These are phyloP conservation scores for Phoma sp. DNA, from an alignment of 2,329 filamentous ascomycete species.

Conservation along the genomic window DNA sequence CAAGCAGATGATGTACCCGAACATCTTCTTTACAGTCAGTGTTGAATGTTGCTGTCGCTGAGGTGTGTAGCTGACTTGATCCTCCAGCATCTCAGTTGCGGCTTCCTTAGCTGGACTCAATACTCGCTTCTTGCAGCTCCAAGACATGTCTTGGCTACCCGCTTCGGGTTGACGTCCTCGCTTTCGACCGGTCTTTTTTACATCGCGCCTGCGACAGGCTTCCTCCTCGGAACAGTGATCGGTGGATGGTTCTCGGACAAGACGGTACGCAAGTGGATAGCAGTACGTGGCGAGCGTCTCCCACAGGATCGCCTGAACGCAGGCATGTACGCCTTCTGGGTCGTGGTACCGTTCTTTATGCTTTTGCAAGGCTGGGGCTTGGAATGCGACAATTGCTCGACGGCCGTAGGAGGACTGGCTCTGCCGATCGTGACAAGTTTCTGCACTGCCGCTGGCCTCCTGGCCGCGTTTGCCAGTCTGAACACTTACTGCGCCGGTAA, in stretches of 20 bases:
- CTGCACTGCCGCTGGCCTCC: conserved; percentile 44
- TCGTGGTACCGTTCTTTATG: conserved; percentile 40
- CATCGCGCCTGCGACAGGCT: conserved; percentile 26
- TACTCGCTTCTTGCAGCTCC: conserved; percentile 27
- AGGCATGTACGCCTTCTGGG: conserved; percentile 36
- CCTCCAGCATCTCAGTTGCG: conserved; percentile 24
- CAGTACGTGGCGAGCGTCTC: conserved; percentile 22
- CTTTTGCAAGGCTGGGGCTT: conserved; percentile 50
- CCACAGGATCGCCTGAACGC: conserved; percentile 28
- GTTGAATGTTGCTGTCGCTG: background rate
- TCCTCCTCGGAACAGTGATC: conserved; percentile 26
- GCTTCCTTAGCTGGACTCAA: conserved; percentile 29
- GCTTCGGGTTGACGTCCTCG: conserved; percentile 25
- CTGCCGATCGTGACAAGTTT: conserved; percentile 47
- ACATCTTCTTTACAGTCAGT: conserved; percentile 30
- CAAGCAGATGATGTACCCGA: conserved; percentile 27
- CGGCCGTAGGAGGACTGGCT: conserved; percentile 38
- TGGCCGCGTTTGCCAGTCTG: conserved; percentile 49
- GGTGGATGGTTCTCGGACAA: conserved; percentile 28
- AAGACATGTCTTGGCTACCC: conserved; percentile 21
- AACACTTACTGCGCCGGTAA: conserved; percentile 52
- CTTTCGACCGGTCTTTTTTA: conserved; percentile 28
- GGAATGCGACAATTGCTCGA: conserved; percentile 28
- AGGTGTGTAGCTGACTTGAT: background rate
- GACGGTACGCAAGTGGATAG: conserved; percentile 25